Conservation (phyloP, 2,329 filamentous ascomycete genomes). For the Claviceps sp. region DNA sequence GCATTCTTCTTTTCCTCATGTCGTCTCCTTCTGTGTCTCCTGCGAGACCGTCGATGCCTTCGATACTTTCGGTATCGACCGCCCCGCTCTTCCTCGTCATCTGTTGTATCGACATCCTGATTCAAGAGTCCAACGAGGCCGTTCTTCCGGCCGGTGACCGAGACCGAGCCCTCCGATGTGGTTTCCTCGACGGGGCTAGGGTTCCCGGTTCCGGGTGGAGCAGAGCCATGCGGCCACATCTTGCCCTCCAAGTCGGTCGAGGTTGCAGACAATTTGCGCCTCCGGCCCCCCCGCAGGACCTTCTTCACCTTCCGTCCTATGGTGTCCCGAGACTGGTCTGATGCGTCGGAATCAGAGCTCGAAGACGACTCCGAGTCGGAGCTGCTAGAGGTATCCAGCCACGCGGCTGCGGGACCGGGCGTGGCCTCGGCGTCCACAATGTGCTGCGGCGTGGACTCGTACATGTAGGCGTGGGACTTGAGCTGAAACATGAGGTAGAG, state of each 20-base stretch:
- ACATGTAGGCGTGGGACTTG: slow-evolving; percentile 84
- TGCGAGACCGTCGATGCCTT: slow-evolving; percentile 16
- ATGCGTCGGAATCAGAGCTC: slow-evolving; percentile 55
- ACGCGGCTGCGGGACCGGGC: slow-evolving; percentile 69
- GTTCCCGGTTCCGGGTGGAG: slow-evolving; percentile 20
- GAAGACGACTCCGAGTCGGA: slow-evolving; percentile 40
- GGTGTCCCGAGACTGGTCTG: slow-evolving; percentile 42
- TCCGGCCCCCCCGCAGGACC: slow-evolving; percentile 56
- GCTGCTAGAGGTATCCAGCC: slow-evolving; percentile 59
- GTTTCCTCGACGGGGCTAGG: slow-evolving; percentile 23
- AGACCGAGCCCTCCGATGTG: slow-evolving; percentile 23
- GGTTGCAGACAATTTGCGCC: slow-evolving; percentile 63
- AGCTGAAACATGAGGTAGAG: slow-evolving; percentile 83
- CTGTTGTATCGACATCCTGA: slow-evolving; percentile 30
- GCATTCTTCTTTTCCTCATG: slow-evolving; percentile 30
- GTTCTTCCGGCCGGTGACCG: slow-evolving; percentile 21
- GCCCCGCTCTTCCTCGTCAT: slow-evolving; percentile 33
- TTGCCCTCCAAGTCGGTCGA: slow-evolving; percentile 40
- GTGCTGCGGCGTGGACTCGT: slow-evolving; percentile 82
- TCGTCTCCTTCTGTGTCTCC: slow-evolving; percentile 24
- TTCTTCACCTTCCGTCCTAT: slow-evolving; percentile 65
- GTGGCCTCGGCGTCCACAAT: slow-evolving; percentile 86
- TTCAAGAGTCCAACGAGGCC: slow-evolving; percentile 23
- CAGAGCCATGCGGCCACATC: slow-evolving; percentile 27
- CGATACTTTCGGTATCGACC: slow-evolving; percentile 21